Base-by-base conservation (phyloP, 1,284 basidiomycete species). In the Fistulinella cinereoalba region DNA sequence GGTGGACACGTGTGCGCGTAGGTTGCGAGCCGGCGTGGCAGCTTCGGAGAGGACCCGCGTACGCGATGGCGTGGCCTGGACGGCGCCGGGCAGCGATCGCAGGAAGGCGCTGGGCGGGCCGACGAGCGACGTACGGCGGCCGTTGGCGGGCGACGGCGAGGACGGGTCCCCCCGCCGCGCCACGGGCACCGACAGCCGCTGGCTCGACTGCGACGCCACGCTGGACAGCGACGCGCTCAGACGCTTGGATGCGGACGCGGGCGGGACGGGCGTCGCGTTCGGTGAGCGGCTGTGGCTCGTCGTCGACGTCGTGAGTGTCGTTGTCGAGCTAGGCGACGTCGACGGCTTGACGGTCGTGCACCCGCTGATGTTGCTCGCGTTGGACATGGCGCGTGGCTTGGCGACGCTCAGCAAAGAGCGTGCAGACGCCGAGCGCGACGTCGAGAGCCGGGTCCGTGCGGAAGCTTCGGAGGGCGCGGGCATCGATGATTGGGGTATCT, bases 301-400 rank as follows among this genome's bases (percentile, higher is more conserved):
- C 0, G 57, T 62, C 6, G 57, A 56, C 10, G 45, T 56, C 5
- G 55, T 47, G 44, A 56, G 55, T 23, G 62, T 64, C 15, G 58
- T 62, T n/a, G 61, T 61, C 10, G 51, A n/a, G n/a, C n/a, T 41
- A 3, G 60, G 57, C 2, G 62, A 62, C 6, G 46, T 40, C 3
- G 52, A 58, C 6, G 73, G 73, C 31, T 70, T 70, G 46, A 75
- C 62, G 24, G 74, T 75, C 10, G 74, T 70, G 50, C 67, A 65
- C 8, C 68, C 71, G 50, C 66, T 68, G 34, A 61, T 41, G 31
- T 56, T 61, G 13, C 66, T 68, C 41, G 66, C 66, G 34, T 62
- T 67, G 21, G 62, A 64, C 51, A 68, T 57, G 23, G 57, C 61
- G 6, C 55, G 59, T 24, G 66, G 64, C 50, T 57, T 65, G 4